Evolutionary conservation across 2,329 filamentous ascomycete species (phyloP), one percentile per base, ranked within the genome.

Genomic region (Phoma sp.): DNA sequence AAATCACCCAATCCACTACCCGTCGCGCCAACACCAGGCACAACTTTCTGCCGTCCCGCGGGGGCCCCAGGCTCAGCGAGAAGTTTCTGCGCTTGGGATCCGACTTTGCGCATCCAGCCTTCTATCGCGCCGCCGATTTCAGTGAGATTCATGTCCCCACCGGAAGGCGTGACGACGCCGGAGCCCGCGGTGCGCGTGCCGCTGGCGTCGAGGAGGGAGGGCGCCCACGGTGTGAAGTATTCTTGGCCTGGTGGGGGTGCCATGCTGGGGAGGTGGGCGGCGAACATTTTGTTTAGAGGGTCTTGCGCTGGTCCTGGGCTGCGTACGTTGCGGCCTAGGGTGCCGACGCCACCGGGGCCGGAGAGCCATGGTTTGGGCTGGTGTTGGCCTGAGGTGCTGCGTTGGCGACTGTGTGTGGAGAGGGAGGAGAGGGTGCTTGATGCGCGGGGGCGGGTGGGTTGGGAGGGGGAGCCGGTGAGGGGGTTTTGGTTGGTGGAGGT

Each of bases 51-150:
- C 4, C 69, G 65, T 37, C 67, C 64, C 5, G 66, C 67, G 7
- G 66, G 66, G 3, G 43, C 77, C 47, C 49, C 68, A 49, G 54
- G 73, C 61, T 65, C 73, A 33, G 71, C 57, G n/a, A 76, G 52
- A 9, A 74, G 48, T 39, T 72, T 76, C 15, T 71, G 68, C 4
- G 84, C 81, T 67, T 87, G 88, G 5, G 83, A 80, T 55, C 92
- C 91, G 30, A 96, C 87, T 58, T 92, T 91, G 56, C 93, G 83
- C 54, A 98, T 81, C 92, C 95, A 99, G 1, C 88, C 89, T 76
- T 98, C 95, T 25, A 98, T 87, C 2, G 90, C 89, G 5, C 91
- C 89, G 1, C 93, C 92, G 9, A 96, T 88, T 59, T 93, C 90
- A 66, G 96, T 92, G 2, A 98, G 78, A 7, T 80, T 77, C 18